These are phyloP conservation scores for Exophiala viscosa DNA, from an alignment of 2,329 filamentous ascomycete species.

Conservation along the genomic window DNA sequence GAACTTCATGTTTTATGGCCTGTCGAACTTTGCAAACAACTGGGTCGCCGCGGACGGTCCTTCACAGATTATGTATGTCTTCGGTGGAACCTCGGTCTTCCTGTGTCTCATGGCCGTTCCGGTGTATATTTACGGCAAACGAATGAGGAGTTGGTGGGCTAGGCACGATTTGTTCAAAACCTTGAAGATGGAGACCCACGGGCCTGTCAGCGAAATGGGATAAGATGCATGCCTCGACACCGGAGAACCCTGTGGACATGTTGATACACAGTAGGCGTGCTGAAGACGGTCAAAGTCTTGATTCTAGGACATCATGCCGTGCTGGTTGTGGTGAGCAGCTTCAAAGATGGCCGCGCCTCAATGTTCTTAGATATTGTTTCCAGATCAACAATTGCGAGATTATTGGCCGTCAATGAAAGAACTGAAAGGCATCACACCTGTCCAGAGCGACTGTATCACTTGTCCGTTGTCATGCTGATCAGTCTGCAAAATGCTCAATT, in stretches of 20 bases:
- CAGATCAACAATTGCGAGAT: too few relatives aligned
- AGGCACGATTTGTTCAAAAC: conserved; percentile 22
- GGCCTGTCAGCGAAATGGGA: conserved; percentile 16
- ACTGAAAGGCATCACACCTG: too few relatives aligned
- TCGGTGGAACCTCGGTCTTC: conserved; percentile 30
- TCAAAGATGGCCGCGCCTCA: too few relatives aligned
- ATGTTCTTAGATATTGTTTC: too few relatives aligned
- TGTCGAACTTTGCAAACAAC: conserved; percentile 30
- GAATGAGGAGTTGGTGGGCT: conserved; percentile 23
- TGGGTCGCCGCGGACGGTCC: conserved; percentile 30
- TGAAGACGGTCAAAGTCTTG: neutral
- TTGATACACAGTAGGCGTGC: neutral
- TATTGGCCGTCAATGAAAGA: too few relatives aligned
- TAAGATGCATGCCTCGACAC: neutral
- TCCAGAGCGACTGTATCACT: too few relatives aligned
- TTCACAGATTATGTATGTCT: conserved; percentile 31
- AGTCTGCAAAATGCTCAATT: too few relatives aligned
- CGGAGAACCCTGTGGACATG: neutral
- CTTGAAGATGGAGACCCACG: conserved; percentile 23
- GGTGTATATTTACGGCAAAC: conserved; percentile 31
- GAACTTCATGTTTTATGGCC: conserved; percentile 33
- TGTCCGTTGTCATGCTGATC: too few relatives aligned
- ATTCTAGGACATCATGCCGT: too few relatives aligned
- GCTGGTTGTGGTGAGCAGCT: too few relatives aligned
- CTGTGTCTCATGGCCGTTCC: conserved; percentile 28